Conservation (phyloP, 176 grass and related monocot species). For the Stipa capillata region DNA sequence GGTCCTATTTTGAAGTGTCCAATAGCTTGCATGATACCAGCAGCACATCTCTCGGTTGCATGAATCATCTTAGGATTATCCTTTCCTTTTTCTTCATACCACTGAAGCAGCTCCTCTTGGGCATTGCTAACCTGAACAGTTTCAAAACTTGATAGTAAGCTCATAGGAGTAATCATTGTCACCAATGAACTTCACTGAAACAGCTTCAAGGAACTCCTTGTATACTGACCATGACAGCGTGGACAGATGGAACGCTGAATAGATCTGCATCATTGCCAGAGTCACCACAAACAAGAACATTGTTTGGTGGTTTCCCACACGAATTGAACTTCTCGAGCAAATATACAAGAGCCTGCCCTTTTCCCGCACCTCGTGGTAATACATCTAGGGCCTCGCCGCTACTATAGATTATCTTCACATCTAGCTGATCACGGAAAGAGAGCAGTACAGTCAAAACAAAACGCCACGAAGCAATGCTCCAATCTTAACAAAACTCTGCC, state of each 20-base stretch:
- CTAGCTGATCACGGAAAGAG: slow-evolving; percentile 42
- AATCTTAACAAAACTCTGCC: not conserved
- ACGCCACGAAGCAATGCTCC: not conserved
- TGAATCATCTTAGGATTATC: slow-evolving; percentile 50
- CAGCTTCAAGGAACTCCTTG: slow-evolving; percentile 6
- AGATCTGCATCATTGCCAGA: slow-evolving; percentile 90
- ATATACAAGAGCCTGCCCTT: slow-evolving; percentile 87
- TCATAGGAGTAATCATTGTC: not conserved
- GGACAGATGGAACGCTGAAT: slow-evolving; percentile 63
- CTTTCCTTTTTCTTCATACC: slow-evolving; percentile 70
- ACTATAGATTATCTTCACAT: slow-evolving; percentile 95
- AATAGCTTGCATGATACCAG: slow-evolving; percentile 79
- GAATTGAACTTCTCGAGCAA: slow-evolving; percentile 66
- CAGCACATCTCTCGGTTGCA: slow-evolving; percentile 73
- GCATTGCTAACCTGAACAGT: slow-evolving; percentile 83
- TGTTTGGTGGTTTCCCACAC: slow-evolving; percentile 46
- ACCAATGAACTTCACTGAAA: not conserved
- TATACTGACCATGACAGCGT: slow-evolving; percentile 79
- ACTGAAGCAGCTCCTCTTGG: slow-evolving; percentile 76
- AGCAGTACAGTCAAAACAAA: not conserved
- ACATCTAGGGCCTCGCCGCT: slow-evolving; percentile 70
- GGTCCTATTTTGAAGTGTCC: slow-evolving; percentile 62
- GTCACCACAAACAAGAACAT: slow-evolving; percentile 87
- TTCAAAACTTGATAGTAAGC: slow-evolving; percentile 27
- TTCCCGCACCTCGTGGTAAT: slow-evolving; percentile 70